Evolutionary conservation across 1,284 basidiomycete genomes (phyloP), one percentile per base, ranked within the genome.

Genomic region (Puccinia hordei): DNA sequence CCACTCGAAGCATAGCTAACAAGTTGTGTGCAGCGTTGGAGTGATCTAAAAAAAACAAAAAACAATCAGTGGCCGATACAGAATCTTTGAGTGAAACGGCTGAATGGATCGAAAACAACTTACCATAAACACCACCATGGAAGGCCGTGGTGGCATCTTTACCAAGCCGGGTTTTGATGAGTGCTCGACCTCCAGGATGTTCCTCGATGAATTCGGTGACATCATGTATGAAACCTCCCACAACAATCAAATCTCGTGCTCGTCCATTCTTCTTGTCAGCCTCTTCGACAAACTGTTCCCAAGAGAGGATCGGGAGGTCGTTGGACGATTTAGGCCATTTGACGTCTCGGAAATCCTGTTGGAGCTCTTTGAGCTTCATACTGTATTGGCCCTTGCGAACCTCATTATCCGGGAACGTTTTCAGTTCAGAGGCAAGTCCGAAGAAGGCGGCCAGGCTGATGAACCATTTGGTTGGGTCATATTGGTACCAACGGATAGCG

Each of bases 321-420:
- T 90, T 90, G 73, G 87, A 89, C 68, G 82, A 83, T 24, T 88
- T 89, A 5, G 94, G 94, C 93, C 94, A 96, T 44, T 87, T 85
- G 72, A 97, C 87, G 61, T 87, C 87, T 44, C 93, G 91, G 83
- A 92, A 90, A 33, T 90, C 90, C 83, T 88, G 88, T 74, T 91
- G 89, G 53, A 96, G 88, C 83, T 90, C 89, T 88, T 94, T 94
- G 68, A 97, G 88, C 86, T 95, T 89, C 94, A 97, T 96, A 35
- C 93, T 95, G 82, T 94, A 89, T 85, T 94, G 91, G 65, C 95
- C 95, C 87, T 95, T 95, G 84, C 89, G 89, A 83, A 97, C 91
- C 86, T 97, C 95, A 85, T 96, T 96, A 59, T 95, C 93, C 33
- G 95, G 93, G 90, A 97, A 97, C 51, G 89, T 89, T 89, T 94